These are phyloP conservation scores for Aspergillus melleus DNA, from an alignment of 2,329 filamentous ascomycete species.

Conservation along the genomic window DNA sequence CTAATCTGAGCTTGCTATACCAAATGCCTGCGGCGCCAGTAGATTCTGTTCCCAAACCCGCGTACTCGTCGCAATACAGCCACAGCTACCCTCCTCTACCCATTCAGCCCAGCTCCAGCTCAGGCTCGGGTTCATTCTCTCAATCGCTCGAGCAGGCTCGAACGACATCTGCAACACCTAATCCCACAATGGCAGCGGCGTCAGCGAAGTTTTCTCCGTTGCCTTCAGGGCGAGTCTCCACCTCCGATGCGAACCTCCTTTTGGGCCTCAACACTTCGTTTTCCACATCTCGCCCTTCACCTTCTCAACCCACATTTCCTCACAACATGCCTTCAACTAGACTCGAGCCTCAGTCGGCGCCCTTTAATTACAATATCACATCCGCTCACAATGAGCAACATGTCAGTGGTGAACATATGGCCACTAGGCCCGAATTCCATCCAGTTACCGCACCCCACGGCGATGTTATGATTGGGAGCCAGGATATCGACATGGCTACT, in stretches of 20 bases:
- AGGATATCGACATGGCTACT: slow-evolving; percentile 72
- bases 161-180: slow-evolving; percentile 21
- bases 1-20: slow-evolving; percentile 79
- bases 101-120: slow-evolving; percentile 20
- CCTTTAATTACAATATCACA: slow-evolving; percentile 26
- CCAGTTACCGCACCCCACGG: slow-evolving; percentile 19
- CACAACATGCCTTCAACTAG: slow-evolving; percentile 19
- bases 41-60: slow-evolving; percentile 24
- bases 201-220: slow-evolving; percentile 31
- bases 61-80: slow-evolving; percentile 32
- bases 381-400: slow-evolving; percentile 19
- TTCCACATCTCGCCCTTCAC: slow-evolving; percentile 17
- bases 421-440: slow-evolving; percentile 20
- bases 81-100: slow-evolving; percentile 29
- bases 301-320: slow-evolving; percentile 27
- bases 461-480: slow-evolving; percentile 70
- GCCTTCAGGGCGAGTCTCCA: slow-evolving; percentile 43
- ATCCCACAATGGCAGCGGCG: slow-evolving; percentile 21
- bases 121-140: slow-evolving; percentile 24
- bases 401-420: slow-evolving; percentile 16
- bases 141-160: slow-evolving; percentile 35
- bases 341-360: slow-evolving; percentile 20
- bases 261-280: slow-evolving; percentile 53
- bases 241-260: slow-evolving; percentile 41
- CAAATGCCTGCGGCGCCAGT: slow-evolving; percentile 53